Conservation (phyloP, 2,329 filamentous ascomycete species). For the Fusarium sp. region DNA sequence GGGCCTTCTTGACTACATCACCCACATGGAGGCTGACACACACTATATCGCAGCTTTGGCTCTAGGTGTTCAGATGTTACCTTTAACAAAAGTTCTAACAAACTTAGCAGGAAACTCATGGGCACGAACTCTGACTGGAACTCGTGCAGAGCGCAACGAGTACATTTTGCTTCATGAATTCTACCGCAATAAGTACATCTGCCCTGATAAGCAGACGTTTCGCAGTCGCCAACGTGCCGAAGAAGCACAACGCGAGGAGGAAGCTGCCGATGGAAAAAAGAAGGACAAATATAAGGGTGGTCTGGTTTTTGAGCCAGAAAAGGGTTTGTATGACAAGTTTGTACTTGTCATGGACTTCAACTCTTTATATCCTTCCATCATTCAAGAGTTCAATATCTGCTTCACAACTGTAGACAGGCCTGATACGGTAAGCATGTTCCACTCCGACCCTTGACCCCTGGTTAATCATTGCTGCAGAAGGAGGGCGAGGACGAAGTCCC, state of each 20-base stretch:
- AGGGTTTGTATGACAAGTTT: constrained; percentile 97
- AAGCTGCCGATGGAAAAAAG: constrained; percentile 83
- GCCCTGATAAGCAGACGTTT: constrained; percentile 91
- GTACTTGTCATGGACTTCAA: constrained; percentile 99
- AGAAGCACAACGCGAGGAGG: constrained; percentile 77
- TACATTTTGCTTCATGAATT: constrained; percentile 99
- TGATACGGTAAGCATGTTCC: constrained; percentile 67
- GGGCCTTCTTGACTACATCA: constrained; percentile 92
- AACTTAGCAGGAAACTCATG: constrained; percentile 98
- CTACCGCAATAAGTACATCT: constrained; percentile 96
- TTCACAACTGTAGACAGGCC: constrained; percentile 94
- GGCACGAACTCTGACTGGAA: constrained; percentile 95
- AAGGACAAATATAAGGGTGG: constrained; percentile 99
- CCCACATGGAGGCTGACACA: constrained; percentile 94
- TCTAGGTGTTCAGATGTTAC: constrained; percentile 88
- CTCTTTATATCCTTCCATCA: constrained; percentile 97
- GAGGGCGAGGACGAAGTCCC: constrained; percentile 90
- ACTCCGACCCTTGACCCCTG: neutral
- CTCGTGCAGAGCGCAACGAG: constrained; percentile 96
- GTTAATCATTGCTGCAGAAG: constrained; percentile 50
- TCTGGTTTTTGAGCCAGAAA: constrained; percentile 97
- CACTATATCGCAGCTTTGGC: constrained; percentile 95
- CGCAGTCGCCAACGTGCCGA: constrained; percentile 79
- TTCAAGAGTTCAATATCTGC: constrained; percentile 99
- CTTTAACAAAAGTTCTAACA: constrained; percentile 93